Percentiles rank a stretch among this genome's conserved stretches.
These are phyloP conservation scores for Malbranchea cinnamomea DNA, from an alignment of 2,329 filamentous ascomycete species.

Conservation along the genomic window DNA sequence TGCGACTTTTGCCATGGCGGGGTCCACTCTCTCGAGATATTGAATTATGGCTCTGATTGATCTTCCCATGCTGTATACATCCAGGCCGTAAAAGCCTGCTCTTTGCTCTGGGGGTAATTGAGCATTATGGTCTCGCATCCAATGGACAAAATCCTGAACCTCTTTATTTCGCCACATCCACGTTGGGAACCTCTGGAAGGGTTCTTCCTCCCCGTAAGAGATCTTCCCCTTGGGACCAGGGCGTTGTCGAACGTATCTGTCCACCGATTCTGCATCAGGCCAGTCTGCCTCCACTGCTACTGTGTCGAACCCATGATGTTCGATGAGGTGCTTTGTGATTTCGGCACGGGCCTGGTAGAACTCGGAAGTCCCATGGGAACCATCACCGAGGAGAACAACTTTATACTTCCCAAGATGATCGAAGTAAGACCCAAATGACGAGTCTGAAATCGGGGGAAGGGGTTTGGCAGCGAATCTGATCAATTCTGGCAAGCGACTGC, in stretches of 20 bases:
- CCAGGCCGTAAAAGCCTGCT: slow-evolving; percentile 36
- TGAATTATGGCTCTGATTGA: slow-evolving; percentile 33
- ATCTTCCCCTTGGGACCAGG: slow-evolving; percentile 22
- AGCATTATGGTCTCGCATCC: slow-evolving; percentile 33
- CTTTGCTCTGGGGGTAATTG: slow-evolving; percentile 16
- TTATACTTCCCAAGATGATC: slow-evolving; percentile 26
- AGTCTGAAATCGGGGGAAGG: slow-evolving; percentile 21
- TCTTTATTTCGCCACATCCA: slow-evolving; percentile 44
- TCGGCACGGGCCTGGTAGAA: slow-evolving; percentile 38
- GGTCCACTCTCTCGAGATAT: slow-evolving; percentile 34
- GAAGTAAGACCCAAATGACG: slow-evolving; percentile 26
- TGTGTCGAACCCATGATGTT: slow-evolving; percentile 36
- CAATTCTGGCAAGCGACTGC: slow-evolving; percentile 18
- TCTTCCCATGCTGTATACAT: slow-evolving; percentile 35
- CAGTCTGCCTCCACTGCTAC: slow-evolving; percentile 40
- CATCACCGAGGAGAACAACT: slow-evolving; percentile 32
- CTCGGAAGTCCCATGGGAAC: slow-evolving; percentile 40
- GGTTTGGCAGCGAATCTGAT: slow-evolving; percentile 22
- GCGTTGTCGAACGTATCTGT: slow-evolving; percentile 35
- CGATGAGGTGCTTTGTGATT: slow-evolving; percentile 37
- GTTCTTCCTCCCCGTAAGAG: slow-evolving; percentile 18
- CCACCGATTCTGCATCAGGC: slow-evolving; percentile 38
- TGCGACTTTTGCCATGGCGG: slow-evolving; percentile 29
- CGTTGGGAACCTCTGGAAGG: slow-evolving; percentile 37
- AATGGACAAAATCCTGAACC: slow-evolving; percentile 36